A percentile compares a stretch with the other conserved stretches of the same genome.
These are phyloP conservation scores for Neurospora sp. DNA, from an alignment of 495 filamentous ascomycete species.

Conservation along the genomic window DNA sequence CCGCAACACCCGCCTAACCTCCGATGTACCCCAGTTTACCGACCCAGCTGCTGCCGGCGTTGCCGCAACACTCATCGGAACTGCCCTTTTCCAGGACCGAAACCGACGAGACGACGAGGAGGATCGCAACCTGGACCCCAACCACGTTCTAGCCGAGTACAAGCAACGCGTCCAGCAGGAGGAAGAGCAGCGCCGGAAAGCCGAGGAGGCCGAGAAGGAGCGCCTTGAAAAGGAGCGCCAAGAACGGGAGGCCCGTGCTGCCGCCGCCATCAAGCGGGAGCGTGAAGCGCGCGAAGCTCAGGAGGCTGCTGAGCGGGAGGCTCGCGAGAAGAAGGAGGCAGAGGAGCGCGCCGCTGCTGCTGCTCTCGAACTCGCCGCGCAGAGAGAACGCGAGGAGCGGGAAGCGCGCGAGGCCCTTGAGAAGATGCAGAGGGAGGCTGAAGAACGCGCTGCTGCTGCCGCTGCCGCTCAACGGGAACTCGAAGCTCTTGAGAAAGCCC, in stretches of 20 bases:
- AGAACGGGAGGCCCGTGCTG: background rate
- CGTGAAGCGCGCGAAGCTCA: background rate
- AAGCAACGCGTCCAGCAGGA: constrained; percentile 9
- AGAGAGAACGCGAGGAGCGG: background rate
- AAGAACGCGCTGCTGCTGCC: background rate
- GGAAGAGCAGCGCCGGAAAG: constrained; percentile 4
- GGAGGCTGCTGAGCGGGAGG: background rate
- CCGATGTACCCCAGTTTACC: constrained; percentile 20
- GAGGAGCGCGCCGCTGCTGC: background rate
- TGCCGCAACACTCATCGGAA: constrained; percentile 34
- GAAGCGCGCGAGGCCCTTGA: background rate
- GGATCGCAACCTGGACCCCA: constrained; percentile 11
- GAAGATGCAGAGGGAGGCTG: background rate
- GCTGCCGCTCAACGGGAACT: background rate
- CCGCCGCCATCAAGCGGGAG: background rate
- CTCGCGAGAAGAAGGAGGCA: background rate
- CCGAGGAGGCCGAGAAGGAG: background rate
- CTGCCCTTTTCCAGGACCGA: background rate
- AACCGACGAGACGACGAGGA: constrained; percentile 2
- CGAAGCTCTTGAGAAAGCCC: background rate
- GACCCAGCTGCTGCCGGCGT: constrained; percentile 40
- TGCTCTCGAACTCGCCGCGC: background rate
- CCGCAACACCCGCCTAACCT: constrained; percentile 15
- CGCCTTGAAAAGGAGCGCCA: background rate
- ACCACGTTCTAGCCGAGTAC: constrained; percentile 1